Evolutionary conservation across 148 eudicot species (phyloP).

Genomic region (Heliamphora exappendiculata): DNA sequence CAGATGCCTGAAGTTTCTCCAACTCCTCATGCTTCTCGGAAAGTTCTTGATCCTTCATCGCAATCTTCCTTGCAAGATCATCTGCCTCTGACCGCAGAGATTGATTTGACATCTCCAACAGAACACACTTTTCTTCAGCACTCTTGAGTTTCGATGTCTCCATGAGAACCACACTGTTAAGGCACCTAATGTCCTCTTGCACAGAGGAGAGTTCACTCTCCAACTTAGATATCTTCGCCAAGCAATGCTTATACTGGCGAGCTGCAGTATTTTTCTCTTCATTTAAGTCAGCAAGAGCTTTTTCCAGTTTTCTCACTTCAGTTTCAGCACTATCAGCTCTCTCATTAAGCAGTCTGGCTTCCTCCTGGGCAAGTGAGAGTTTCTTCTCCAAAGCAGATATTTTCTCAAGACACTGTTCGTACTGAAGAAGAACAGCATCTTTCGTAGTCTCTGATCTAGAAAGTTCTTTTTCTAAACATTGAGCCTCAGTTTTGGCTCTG

Average conservation of each 20-base stretch:
- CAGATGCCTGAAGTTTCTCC: slow-evolving; percentile 46
- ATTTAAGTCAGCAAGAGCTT: slow-evolving; percentile 36
- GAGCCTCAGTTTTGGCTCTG: slow-evolving; percentile 44
- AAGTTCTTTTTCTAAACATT: slow-evolving; percentile 44
- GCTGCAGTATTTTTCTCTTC: slow-evolving; percentile 52
- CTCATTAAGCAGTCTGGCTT: slow-evolving; percentile 29
- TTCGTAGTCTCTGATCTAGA: slow-evolving; percentile 50
- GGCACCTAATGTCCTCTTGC: slow-evolving; percentile 44
- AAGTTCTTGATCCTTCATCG: slow-evolving; percentile 56
- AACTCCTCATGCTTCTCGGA: slow-evolving; percentile 56
- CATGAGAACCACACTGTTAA: slow-evolving; percentile 40
- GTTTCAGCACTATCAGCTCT: slow-evolving; percentile 50
- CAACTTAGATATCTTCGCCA: slow-evolving; percentile 54
- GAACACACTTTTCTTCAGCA: slow-evolving; percentile 49
- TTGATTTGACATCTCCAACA: slow-evolving; percentile 52
- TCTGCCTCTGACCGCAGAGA: slow-evolving; percentile 60
- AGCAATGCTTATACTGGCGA: slow-evolving; percentile 43
- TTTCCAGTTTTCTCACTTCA: slow-evolving; percentile 52
- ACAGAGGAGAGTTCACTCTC: slow-evolving; percentile 50
- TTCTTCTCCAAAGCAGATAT: slow-evolving; percentile 51
- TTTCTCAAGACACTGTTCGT: slow-evolving; percentile 46
- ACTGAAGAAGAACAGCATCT: slow-evolving; percentile 33
- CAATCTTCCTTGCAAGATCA: slow-evolving; percentile 43
- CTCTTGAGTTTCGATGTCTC: slow-evolving; percentile 46
- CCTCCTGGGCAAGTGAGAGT: slow-evolving; percentile 38